Conservation (phyloP, 352 stramenopile species). For the Pythium insidiosum region DNA sequence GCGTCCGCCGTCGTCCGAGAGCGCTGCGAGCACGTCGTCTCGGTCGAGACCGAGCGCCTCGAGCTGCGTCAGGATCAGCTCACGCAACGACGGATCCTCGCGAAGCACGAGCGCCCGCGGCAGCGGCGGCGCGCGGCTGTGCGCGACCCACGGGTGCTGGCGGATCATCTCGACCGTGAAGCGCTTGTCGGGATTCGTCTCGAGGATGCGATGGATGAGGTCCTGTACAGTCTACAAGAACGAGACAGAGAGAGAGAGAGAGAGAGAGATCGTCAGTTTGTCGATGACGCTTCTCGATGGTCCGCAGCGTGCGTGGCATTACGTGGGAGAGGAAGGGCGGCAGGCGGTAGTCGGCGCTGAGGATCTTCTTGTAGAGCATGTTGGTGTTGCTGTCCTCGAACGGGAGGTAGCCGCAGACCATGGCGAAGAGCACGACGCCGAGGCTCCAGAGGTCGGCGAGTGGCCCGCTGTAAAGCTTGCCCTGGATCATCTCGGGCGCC, state of each 20-base stretch:
- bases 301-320: no score
- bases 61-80: slow-evolving; percentile 46
- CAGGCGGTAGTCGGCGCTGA: slow-evolving; percentile 77
- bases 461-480: slow-evolving; percentile 73
- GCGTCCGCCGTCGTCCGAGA: slow-evolving; percentile 41
- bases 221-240: slow-evolving; percentile 46
- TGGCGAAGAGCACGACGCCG: slow-evolving; percentile 90
- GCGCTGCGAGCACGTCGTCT: slow-evolving; percentile 23
- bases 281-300: no score
- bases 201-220: slow-evolving; percentile 77
- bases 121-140: slow-evolving; percentile 12
- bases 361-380: slow-evolving; percentile 91
- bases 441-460: slow-evolving; percentile 89
- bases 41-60: slow-evolving; percentile 36
- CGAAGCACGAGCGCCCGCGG: slow-evolving; percentile 15
- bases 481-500: slow-evolving; percentile 90
- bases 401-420: slow-evolving; percentile 87
- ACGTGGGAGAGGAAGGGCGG: slow-evolving; percentile 69
- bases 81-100: slow-evolving; percentile 17
- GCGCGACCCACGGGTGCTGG: slow-evolving; percentile 71
- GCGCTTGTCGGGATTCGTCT: slow-evolving; percentile 76
- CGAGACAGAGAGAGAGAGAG: no score
- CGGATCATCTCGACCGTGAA: slow-evolving; percentile 69
- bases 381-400: slow-evolving; percentile 92
- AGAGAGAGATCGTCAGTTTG: no score